Conservation (phyloP, 768 basidiomycete genomes). For the Boletus reticuloceps region DNA sequence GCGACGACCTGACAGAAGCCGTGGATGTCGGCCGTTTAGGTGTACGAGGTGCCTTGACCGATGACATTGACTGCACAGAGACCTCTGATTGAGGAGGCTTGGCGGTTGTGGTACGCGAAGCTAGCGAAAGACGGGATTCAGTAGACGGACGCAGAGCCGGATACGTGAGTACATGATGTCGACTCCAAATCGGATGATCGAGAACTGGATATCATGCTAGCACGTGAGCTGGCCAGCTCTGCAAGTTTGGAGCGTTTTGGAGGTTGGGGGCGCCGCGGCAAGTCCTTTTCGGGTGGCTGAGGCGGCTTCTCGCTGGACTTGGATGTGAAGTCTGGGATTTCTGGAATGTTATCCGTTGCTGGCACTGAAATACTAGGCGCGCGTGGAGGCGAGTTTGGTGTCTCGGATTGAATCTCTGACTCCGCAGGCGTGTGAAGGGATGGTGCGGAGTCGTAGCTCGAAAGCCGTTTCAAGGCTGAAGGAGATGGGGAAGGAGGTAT, state of each 20-base stretch:
- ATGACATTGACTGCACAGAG: constrained; percentile 16
- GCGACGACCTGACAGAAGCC: constrained; percentile 26
- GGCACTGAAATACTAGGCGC: constrained; percentile 44
- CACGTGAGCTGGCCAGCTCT: constrained; percentile 62
- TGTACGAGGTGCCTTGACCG: constrained; percentile 24
- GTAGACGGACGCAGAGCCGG: constrained; percentile 67
- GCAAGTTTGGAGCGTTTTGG: constrained; percentile 65
- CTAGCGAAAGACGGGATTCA: constrained; percentile 43
- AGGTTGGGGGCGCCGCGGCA: constrained; percentile 21
- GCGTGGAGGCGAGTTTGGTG: constrained; percentile 37
- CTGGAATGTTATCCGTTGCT: constrained; percentile 48
- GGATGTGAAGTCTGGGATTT: constrained; percentile 52
- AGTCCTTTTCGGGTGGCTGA: constrained; percentile 19
- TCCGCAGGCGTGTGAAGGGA: constrained; percentile 48
- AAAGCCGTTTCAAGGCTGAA: constrained; percentile 62
- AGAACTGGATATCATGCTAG: constrained; percentile 51
- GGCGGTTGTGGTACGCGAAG: constrained; percentile 23
- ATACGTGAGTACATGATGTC: constrained; percentile 70
- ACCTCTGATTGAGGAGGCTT: constrained; percentile 13
- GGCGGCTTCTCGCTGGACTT: constrained; percentile 40
- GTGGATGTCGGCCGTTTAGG: constrained; percentile 13
- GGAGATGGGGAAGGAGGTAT: constrained; percentile 65
- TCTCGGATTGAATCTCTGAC: constrained; percentile 29
- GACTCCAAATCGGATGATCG: constrained; percentile 52
- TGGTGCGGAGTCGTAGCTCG: constrained; percentile 55